A percentile compares a stretch with the other conserved stretches of the same genome.
phyloP scores from a whole-genome alignment of 768 basidiomycete species.

The Russula ochroleuca region DNA sequence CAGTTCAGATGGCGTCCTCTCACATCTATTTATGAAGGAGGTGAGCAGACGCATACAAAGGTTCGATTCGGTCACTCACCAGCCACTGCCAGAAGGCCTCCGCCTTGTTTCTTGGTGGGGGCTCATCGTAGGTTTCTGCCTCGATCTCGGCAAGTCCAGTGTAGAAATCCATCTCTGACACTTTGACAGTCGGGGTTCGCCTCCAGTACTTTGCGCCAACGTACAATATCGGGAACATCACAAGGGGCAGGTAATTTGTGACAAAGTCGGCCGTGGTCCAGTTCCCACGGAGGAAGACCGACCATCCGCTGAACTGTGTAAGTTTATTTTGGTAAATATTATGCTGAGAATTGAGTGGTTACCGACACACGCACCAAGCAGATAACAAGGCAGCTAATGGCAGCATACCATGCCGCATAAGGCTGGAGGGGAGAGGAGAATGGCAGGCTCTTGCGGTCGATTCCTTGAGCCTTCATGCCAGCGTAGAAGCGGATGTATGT shows the following conservation, averaged over 20 bases:
- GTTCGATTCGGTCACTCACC: slow-evolving; percentile 44
- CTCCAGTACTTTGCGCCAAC: slow-evolving; percentile 51
- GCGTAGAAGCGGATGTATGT: slow-evolving; percentile 68
- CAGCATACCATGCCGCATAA: slow-evolving; percentile 59
- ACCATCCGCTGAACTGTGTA: slow-evolving; percentile 45
- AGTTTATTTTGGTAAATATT: neutral
- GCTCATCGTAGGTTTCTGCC: slow-evolving; percentile 52
- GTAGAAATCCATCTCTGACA: slow-evolving; percentile 82
- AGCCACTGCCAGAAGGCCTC: slow-evolving; percentile 80
- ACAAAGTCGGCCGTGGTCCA: slow-evolving; percentile 69
- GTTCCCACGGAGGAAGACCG: slow-evolving; percentile 48
- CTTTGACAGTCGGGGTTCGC: slow-evolving; percentile 42
- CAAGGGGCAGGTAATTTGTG: slow-evolving; percentile 71
- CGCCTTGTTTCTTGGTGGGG: slow-evolving; percentile 58
- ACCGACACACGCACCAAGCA: slow-evolving; percentile 49
- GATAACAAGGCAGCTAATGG: slow-evolving; percentile 41
- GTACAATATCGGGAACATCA: slow-evolving; percentile 76
- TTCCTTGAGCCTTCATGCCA: slow-evolving; percentile 79
- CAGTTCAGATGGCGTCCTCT: neutral
- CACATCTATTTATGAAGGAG: slow-evolving; percentile 15
- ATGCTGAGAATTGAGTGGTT: neutral
- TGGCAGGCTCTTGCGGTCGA: slow-evolving; percentile 66
- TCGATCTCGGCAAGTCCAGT: slow-evolving; percentile 44
- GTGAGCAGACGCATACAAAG: neutral
- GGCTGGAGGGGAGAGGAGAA: slow-evolving; percentile 66